Percentiles rank a stretch among this genome's conserved stretches.
Evolutionary conservation across 768 basidiomycete genomes (phyloP).

Genomic region (Serendipita sp.): DNA sequence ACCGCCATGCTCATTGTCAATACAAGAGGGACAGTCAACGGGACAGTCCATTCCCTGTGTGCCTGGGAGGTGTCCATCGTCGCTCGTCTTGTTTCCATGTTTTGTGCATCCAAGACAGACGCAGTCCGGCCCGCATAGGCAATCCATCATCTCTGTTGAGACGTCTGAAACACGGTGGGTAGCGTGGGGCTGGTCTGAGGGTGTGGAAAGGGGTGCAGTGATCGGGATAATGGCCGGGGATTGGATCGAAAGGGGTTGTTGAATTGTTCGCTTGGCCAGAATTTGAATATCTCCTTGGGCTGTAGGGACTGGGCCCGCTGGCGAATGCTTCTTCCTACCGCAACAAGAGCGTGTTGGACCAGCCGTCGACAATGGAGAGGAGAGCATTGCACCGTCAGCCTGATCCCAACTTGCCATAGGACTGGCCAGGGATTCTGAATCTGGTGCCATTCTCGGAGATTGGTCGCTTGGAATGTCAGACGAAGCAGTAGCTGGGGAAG

Average conservation of each 20-base stretch:
- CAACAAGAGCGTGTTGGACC: not conserved
- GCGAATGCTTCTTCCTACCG: not conserved
- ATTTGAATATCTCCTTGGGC: no score
- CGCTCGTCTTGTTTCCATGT: not conserved
- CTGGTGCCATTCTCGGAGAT: not conserved
- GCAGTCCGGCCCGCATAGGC: not conserved
- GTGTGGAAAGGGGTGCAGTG: not conserved
- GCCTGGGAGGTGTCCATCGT: not conserved
- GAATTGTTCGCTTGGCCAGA: not conserved
- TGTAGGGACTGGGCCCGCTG: no score
- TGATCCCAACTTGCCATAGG: not conserved
- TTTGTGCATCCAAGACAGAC: not conserved
- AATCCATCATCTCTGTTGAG: not conserved
- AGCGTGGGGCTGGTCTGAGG: not conserved
- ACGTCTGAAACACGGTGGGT: not conserved
- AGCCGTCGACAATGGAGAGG: not conserved
- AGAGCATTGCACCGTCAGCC: not conserved
- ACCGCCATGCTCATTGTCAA: not conserved
- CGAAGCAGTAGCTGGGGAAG: not conserved
- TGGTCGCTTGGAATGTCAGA: not conserved
- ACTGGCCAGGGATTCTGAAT: not conserved
- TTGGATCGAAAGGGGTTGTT: not conserved
- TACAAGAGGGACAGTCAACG: not conserved
- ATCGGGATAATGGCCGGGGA: not conserved
- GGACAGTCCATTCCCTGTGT: not conserved